Conservation (phyloP, 2,329 filamentous ascomycete species). For the Cladophialophora bantiana region DNA sequence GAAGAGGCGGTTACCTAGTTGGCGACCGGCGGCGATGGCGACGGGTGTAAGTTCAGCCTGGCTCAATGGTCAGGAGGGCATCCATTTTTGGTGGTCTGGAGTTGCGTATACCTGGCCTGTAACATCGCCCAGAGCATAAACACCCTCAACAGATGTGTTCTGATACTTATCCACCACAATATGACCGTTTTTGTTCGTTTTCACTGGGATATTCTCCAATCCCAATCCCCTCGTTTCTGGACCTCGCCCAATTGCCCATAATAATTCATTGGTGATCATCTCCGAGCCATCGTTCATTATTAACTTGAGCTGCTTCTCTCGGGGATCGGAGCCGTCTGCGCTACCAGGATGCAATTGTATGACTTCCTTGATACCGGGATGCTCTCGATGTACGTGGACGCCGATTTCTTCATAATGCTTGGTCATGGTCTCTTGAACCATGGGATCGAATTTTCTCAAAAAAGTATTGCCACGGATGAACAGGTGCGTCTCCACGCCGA, state of each 20-base stretch:
- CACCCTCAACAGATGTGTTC: slow-evolving; percentile 55
- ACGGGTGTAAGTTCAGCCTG: slow-evolving; percentile 59
- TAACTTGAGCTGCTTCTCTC: slow-evolving; percentile 56
- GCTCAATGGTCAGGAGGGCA: neutral
- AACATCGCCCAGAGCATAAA: slow-evolving; percentile 61
- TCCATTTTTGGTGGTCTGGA: neutral
- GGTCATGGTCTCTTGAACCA: slow-evolving; percentile 61
- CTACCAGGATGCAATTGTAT: slow-evolving; percentile 47
- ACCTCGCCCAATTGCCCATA: slow-evolving; percentile 59
- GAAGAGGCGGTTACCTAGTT: slow-evolving; percentile 59
- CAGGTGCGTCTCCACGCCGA: slow-evolving; percentile 59
- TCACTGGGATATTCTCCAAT: slow-evolving; percentile 52
- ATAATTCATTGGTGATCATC: slow-evolving; percentile 57
- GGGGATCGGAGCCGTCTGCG: slow-evolving; percentile 53
- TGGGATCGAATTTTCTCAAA: slow-evolving; percentile 60
- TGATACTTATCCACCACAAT: slow-evolving; percentile 59
- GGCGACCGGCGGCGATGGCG: slow-evolving; percentile 60
- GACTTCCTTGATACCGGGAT: slow-evolving; percentile 57
- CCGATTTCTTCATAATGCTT: slow-evolving; percentile 58
- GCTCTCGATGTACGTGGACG: slow-evolving; percentile 56
- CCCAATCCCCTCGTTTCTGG: slow-evolving; percentile 55
- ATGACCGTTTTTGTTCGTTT: slow-evolving; percentile 50
- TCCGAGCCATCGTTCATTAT: slow-evolving; percentile 52
- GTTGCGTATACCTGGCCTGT: slow-evolving; percentile 50
- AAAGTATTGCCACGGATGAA: slow-evolving; percentile 58